Evolutionary conservation across 1,284 basidiomycete species (phyloP), one percentile per base, ranked within the genome.

Genomic region (Stygiomarasmius scandens): DNA sequence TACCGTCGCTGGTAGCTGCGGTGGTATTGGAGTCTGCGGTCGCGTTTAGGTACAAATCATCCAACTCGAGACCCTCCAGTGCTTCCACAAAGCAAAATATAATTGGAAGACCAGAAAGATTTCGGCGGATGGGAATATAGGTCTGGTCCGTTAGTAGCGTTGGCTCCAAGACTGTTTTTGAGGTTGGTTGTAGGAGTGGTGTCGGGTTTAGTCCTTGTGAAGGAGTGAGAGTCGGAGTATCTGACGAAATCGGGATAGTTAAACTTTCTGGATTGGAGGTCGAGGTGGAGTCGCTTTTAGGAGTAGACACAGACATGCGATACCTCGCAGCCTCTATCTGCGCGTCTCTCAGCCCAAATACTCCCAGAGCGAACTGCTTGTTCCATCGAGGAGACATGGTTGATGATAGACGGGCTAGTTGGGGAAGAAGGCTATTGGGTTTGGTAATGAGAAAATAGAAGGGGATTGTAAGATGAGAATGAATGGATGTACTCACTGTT

Each of bases 71-170:
- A 16, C 81, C 79, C 49, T 80, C 79, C 0, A 78, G 74, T 59
- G 84, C 77, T 59, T 86, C 79, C 38, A 86, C 72, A 54, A 88
- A 71, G 58, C 78, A 78, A 56, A 87, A 75, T 5, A 81, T 69
- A 66, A 86, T 74, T 52, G 73, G 71, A 20, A 79, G 67, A 1
- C 85, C 85, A 53, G 77, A 79, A 50, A 77, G 71, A 38, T 81
- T 74, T 24, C 79, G 73, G 43, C 81, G 70, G 19, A 78, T 67
- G 12, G 71, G 66, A 20, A 81, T 69, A 63, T 80, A 86, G 6
- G 75, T 72, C 52, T 82, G 77, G 23, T 83, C 64, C 44, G 77
- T 70, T 2, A 78, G 81, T 29, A 67, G 12, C 29, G 29, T 32
- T 12, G 12, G 29, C 6, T 32, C 29, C 29, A 12, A 32, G 29